These are phyloP conservation scores for Ascoidea asiatica DNA, from an alignment of 805 yeast species.

Conservation along the genomic window DNA sequence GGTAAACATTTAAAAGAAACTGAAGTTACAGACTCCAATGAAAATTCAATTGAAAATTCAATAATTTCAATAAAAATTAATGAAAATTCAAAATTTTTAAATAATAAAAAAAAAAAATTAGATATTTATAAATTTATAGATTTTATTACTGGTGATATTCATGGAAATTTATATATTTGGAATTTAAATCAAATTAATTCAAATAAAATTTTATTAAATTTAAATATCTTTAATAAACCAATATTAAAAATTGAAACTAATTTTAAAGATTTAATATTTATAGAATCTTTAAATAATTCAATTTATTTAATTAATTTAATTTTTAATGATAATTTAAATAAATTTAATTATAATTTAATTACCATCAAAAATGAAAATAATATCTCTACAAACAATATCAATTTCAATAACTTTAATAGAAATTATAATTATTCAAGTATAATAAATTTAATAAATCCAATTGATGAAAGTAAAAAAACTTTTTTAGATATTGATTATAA, in stretches of 20 bases:
- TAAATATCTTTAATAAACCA: constrained; percentile 5
- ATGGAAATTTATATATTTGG: constrained; percentile 7
- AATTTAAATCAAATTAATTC: constrained; percentile 1
- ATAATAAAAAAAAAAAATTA: too few relatives aligned
- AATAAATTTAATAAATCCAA: background rate
- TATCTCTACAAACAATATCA: too few relatives aligned
- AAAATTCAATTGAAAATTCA: too few relatives aligned
- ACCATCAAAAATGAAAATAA: background rate
- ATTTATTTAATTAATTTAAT: constrained; percentile 2
- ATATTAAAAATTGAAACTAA: constrained; percentile 4
- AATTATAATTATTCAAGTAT: too few relatives aligned
- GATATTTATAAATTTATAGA: constrained; percentile 2
- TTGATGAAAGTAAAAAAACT: background rate
- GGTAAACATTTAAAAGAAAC: background rate
- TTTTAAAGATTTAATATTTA: constrained; percentile 3
- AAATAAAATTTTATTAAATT: background rate
- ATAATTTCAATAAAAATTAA: too few relatives aligned
- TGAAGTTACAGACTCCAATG: background rate
- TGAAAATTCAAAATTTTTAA: background rate
- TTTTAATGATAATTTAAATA: too few relatives aligned
- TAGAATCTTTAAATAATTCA: constrained; percentile 4
- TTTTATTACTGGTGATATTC: constrained; percentile 7
- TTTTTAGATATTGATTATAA: constrained; percentile 7
- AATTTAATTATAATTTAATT: too few relatives aligned
- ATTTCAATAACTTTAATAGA: too few relatives aligned